Conservation (phyloP, 2,329 filamentous ascomycete genomes). For the Graphilbum sp. region DNA sequence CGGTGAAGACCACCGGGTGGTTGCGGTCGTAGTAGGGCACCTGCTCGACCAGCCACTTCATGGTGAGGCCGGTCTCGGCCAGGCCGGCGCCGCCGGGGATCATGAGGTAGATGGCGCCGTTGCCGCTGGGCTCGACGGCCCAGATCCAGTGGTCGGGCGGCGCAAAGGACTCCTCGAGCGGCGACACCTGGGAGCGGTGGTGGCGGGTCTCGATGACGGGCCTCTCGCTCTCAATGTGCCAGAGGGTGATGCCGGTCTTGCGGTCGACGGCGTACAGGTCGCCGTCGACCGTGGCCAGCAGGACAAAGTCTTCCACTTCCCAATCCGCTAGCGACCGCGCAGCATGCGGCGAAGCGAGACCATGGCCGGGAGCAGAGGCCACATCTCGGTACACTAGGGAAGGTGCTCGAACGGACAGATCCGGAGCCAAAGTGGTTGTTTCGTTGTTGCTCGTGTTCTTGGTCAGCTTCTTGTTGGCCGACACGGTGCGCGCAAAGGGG, state of each 20-base stretch:
- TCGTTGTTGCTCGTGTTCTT: slow-evolving; percentile 22
- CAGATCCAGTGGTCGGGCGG: slow-evolving; percentile 77
- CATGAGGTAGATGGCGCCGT: slow-evolving; percentile 79
- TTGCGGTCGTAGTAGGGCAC: slow-evolving; percentile 58
- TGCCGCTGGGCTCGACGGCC: slow-evolving; percentile 83
- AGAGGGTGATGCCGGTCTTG: slow-evolving; percentile 66
- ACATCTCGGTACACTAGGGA: slow-evolving; percentile 49
- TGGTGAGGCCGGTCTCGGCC: slow-evolving; percentile 52
- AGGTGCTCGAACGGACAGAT: slow-evolving; percentile 85
- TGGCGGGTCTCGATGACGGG: slow-evolving; percentile 87
- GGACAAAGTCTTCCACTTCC: slow-evolving; percentile 99
- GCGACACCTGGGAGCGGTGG: slow-evolving; percentile 51
- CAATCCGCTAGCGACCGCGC: slow-evolving; percentile 98
- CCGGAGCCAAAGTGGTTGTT: slow-evolving; percentile 86
- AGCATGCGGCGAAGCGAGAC: slow-evolving; percentile 67
- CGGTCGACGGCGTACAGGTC: slow-evolving; percentile 84
- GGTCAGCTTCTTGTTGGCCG: slow-evolving; percentile 13
- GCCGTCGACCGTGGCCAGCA: slow-evolving; percentile 99
- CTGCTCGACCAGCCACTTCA: slow-evolving; percentile 79
- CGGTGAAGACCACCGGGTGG: slow-evolving; percentile 72
- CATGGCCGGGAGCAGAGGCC: slow-evolving; percentile 36
- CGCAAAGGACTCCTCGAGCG: slow-evolving; percentile 39
- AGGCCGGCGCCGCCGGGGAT: slow-evolving; percentile 48
- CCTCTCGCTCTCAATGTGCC: slow-evolving; percentile 69
- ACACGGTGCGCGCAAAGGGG: slow-evolving; percentile 10